These are phyloP conservation scores for Cyamopsis tetragonoloba DNA, from an alignment of 306 rosid genomes.

Conservation along the genomic window DNA sequence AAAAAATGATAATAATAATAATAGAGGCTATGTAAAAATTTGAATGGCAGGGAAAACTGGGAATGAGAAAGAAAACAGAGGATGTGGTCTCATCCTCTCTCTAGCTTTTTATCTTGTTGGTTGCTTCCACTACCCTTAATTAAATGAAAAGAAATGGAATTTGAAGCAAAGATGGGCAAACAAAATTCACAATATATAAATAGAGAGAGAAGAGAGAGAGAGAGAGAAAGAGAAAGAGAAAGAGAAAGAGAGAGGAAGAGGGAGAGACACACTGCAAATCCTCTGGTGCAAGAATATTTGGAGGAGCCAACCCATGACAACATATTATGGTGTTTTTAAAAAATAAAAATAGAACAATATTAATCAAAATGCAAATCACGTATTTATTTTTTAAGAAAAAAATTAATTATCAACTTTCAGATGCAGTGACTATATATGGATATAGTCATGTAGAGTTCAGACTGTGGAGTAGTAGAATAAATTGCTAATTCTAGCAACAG, in stretches of 20 bases:
- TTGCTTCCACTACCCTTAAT: constrained; percentile 57
- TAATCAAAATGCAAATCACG: not conserved
- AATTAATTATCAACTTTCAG: not conserved
- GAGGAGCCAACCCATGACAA: constrained; percentile 60
- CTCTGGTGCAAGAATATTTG: constrained; percentile 80
- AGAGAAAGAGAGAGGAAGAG: constrained; percentile 18
- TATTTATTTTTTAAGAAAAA: not conserved
- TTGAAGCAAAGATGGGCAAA: constrained; percentile 46
- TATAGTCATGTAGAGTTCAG: too few relatives aligned
- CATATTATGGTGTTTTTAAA: constrained; percentile 32
- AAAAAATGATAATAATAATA: constrained; percentile 29
- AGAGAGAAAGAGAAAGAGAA: constrained; percentile 29
- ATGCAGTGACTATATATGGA: not conserved
- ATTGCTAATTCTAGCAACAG: too few relatives aligned
- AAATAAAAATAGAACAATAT: not conserved
- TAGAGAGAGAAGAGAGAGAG: constrained; percentile 20
- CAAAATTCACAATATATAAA: constrained; percentile 35
- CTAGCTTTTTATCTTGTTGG: constrained; percentile 37
- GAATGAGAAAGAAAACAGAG: constrained; percentile 63
- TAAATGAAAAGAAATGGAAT: constrained; percentile 56
- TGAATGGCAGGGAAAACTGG: constrained; percentile 30
- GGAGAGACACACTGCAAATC: constrained; percentile 53
- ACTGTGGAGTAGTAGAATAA: not conserved
- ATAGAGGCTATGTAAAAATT: constrained; percentile 42
- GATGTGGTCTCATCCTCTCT: constrained; percentile 60